Evolutionary conservation across 2,329 filamentous ascomycete genomes (phyloP).

Genomic region (Thermoascus crustaceus): DNA sequence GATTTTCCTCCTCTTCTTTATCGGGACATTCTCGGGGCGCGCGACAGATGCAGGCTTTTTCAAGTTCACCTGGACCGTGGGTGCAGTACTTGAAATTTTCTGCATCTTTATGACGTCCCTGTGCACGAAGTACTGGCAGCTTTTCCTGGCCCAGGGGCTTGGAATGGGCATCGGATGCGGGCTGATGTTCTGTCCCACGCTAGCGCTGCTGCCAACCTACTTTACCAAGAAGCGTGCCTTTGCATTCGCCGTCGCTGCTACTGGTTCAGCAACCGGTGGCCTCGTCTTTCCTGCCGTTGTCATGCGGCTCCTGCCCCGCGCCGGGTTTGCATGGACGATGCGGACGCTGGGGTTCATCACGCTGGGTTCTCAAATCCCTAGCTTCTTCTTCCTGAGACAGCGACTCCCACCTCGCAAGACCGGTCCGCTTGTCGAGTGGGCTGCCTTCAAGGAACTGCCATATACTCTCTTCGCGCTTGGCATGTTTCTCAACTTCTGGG

Average conservation of each 20-base stretch:
- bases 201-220: conserved; percentile 52
- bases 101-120: conserved; percentile 46
- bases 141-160: conserved; percentile 45
- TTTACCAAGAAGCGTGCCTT: conserved; percentile 53
- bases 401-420: conserved; percentile 42
- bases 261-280: conserved; percentile 55
- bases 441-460: conserved; percentile 43
- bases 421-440: conserved; percentile 45
- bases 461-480: conserved; percentile 39
- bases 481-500: conserved; percentile 43
- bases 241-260: conserved; percentile 52
- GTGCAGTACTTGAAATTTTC: conserved; percentile 37
- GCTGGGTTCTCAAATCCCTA: conserved; percentile 36
- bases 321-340: conserved; percentile 61
- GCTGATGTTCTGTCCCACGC: conserved; percentile 46
- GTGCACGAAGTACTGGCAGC: conserved; percentile 43
- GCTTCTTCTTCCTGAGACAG: conserved; percentile 40
- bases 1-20: conserved; percentile 43
- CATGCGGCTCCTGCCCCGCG: conserved; percentile 47
- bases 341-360: conserved; percentile 54
- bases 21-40: conserved; percentile 45
- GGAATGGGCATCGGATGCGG: conserved; percentile 50
- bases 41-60: conserved; percentile 47
- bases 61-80: conserved; percentile 34
- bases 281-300: conserved; percentile 55